Evolutionary conservation across 306 rosid genomes (phyloP).

Genomic region (Morella rubra): DNA sequence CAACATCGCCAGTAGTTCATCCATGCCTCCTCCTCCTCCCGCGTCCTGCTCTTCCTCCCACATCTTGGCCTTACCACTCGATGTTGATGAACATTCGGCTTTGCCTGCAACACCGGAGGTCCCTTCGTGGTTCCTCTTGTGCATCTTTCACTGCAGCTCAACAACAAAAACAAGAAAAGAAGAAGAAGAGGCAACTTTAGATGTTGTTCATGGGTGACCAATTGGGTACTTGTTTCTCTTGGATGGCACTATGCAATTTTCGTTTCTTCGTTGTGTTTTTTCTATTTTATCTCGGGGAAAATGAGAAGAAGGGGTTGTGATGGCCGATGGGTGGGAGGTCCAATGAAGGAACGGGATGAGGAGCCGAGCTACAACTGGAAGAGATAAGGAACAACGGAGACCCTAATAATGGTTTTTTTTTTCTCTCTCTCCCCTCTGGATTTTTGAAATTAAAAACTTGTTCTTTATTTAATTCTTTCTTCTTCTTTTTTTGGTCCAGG

Average conservation of each 20-base stretch:
- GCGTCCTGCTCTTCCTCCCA: conserved; percentile 46
- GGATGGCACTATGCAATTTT: not conserved
- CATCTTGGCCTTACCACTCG: conserved; percentile 39
- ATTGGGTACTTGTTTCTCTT: conserved; percentile 7
- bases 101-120: conserved; percentile 11
- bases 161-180: not conserved
- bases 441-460: not conserved
- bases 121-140: conserved; percentile 44
- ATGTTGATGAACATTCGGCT: conserved; percentile 38
- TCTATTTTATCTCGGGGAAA: not conserved
- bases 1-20: conserved; percentile 60
- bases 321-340: conserved; percentile 33
- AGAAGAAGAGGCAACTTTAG: not conserved
- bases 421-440: no score
- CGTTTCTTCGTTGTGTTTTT: not conserved
- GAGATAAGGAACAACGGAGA: conserved; percentile 65
- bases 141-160: conserved; percentile 34
- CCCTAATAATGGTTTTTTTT: conserved; percentile 54
- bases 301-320: conserved; percentile 5
- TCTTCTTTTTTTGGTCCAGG: not conserved
- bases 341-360: conserved; percentile 27
- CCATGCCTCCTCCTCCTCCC: conserved; percentile 43
- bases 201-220: conserved; percentile 11
- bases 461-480: not conserved
- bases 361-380: conserved; percentile 20